Percentiles rank a stretch among this genome's conserved stretches.
These are phyloP conservation scores for Colletotrichum neosansevieriae DNA, from an alignment of 2,329 filamentous ascomycete genomes.

Conservation along the genomic window DNA sequence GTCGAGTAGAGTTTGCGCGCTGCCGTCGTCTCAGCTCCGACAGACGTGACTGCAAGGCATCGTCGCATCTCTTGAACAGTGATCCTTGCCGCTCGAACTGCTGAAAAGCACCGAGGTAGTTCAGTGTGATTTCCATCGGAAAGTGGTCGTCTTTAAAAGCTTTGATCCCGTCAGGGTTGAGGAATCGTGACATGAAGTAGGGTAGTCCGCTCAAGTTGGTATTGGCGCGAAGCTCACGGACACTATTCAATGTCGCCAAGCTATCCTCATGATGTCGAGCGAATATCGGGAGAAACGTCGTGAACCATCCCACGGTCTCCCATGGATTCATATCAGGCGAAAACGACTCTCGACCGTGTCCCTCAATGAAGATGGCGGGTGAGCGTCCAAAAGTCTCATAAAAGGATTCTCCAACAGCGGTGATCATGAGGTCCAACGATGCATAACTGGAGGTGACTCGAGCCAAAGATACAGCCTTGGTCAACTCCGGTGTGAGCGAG, in stretches of 20 bases:
- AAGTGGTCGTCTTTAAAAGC: conserved; percentile 34
- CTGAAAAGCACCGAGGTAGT: conserved; percentile 47
- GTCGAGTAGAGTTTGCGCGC: conserved; percentile 10
- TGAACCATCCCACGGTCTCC: conserved; percentile 60
- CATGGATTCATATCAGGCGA: conserved; percentile 50
- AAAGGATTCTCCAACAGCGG: conserved; percentile 51
- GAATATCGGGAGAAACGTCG: conserved; percentile 53
- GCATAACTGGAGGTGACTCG: conserved; percentile 49
- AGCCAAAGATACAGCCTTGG: conserved; percentile 44
- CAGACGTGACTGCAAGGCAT: neutral
- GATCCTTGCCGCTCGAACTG: conserved; percentile 46
- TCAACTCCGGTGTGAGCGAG: conserved; percentile 44
- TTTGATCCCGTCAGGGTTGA: neutral
- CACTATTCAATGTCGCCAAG: neutral
- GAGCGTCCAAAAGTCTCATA: conserved; percentile 48
- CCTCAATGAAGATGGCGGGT: conserved; percentile 55
- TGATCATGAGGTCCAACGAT: conserved; percentile 54
- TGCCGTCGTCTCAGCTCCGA: conserved; percentile 13
- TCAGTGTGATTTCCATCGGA: conserved; percentile 46
- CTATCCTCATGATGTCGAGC: neutral
- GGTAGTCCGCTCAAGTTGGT: conserved; percentile 8
- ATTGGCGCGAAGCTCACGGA: neutral
- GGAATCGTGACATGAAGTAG: conserved; percentile 32
- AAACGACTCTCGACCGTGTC: conserved; percentile 56
- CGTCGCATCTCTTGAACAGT: conserved; percentile 42